Evolutionary conservation across 202 grass and related monocot genomes (phyloP), one percentile per base, ranked within the genome.

Genomic region (Panicum hallii): DNA sequence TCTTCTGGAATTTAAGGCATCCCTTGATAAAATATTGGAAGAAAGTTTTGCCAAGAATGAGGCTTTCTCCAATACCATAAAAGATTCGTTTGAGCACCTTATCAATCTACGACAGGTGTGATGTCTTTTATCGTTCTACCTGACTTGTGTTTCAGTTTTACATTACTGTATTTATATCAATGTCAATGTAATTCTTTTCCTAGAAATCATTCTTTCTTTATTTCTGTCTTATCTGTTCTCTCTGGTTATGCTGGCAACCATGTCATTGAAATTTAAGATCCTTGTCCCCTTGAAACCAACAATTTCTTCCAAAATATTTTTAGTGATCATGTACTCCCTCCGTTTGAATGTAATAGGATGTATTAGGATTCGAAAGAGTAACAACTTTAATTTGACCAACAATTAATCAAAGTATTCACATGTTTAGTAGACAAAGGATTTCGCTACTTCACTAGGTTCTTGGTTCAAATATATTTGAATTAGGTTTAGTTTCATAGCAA

Each of bases 41-140:
- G 93, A 97, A 85, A 99, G 97, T 86, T 97, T 99, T 69, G 87
- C 80, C 40, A 97, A 94, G 87, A 99, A 99, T 63, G 97, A 99
- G 49, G 79, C 90, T 60, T 99, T 99, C 77, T 94, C 93, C 42
- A 99, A 97, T 89, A 93, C 90, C 19, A 94, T 94, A 92, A 99
- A 99, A 71, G 97, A 99, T 79, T 99, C 97, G 14, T 99, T 97
- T 50, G 94, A 97, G 81, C 94, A 99, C 83, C 97, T 99, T 84
- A 99, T 99, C 77, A 99, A 99, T 91, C 92, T 99, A 86, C 92
- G 97, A 74, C 97, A 99, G 97, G 97, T 99, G 70, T 65, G 84
- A 44, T 20, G 43, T 1, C 79, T 70, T 70, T 57, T 88, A 55
- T 65, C n/a, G 50, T 70, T 72, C 9, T 80, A 43, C 67, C 90